phyloP scores from a whole-genome alignment of 805 yeast species.

The Starmera amethionina region DNA sequence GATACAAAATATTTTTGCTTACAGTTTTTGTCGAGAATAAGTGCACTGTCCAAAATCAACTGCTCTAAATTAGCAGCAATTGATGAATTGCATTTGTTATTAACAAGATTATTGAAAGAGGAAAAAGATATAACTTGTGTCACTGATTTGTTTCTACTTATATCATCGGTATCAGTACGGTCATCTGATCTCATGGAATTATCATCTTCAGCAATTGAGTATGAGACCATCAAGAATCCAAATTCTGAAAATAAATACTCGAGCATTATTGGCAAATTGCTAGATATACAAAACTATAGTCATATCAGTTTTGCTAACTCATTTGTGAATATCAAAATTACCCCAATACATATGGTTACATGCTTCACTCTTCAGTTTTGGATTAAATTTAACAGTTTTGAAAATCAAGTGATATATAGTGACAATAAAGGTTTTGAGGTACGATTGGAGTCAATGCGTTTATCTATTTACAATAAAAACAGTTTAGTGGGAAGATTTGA shows the following conservation, averaged over 20 bases:
- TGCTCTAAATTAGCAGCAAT: background rate
- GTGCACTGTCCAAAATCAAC: background rate
- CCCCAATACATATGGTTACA: background rate
- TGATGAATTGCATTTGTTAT: background rate
- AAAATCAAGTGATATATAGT: background rate
- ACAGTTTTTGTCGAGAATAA: background rate
- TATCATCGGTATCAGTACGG: background rate
- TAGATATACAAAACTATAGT: background rate
- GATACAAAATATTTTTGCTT: background rate
- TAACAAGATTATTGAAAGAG: background rate
- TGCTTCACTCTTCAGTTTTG: background rate
- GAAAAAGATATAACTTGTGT: background rate
- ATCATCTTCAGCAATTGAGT: background rate
- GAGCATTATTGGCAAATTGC: background rate
- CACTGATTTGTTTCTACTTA: background rate
- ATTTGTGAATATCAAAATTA: background rate
- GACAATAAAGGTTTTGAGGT: background rate
- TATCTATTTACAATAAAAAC: background rate
- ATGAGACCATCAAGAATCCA: background rate
- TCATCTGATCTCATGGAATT: background rate
- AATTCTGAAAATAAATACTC: background rate
- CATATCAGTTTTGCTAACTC: background rate
- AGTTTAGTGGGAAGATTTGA: background rate
- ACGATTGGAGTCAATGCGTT: background rate
- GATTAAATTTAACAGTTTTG: background rate